These are phyloP conservation scores for Tricholoma bakamatsutake DNA, from an alignment of 768 basidiomycete genomes.

Conservation along the genomic window DNA sequence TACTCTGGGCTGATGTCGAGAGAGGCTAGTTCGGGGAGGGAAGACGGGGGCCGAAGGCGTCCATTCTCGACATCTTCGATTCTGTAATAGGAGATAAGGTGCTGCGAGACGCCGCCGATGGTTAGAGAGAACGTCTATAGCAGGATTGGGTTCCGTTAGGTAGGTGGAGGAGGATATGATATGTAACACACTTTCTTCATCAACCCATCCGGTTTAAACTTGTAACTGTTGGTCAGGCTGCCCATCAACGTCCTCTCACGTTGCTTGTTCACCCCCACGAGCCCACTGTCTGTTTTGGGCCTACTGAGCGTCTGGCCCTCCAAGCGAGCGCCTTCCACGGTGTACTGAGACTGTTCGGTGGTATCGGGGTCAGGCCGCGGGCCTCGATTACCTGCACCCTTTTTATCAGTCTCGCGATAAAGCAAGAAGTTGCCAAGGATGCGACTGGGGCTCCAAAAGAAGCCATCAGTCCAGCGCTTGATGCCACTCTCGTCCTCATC, in stretches of 20 bases:
- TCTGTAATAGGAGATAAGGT: constrained; percentile 93
- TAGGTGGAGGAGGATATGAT: neutral
- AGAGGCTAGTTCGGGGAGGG: constrained; percentile 79
- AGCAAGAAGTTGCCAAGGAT: constrained; percentile 94
- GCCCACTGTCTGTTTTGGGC: constrained; percentile 44
- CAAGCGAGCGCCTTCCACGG: constrained; percentile 19
- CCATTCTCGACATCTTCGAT: constrained; percentile 88
- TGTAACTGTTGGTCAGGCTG: constrained; percentile 87
- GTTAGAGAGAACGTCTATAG: constrained; percentile 85
- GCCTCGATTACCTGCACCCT: constrained; percentile 58
- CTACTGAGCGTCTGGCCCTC: constrained; percentile 54
- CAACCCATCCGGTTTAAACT: constrained; percentile 88
- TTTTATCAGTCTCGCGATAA: constrained; percentile 91
- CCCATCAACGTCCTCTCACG: constrained; percentile 83
- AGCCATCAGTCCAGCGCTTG: constrained; percentile 98
- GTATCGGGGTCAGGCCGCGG: constrained; percentile 34
- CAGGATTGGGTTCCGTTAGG: neutral
- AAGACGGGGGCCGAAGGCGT: constrained; percentile 81
- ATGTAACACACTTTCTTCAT: constrained; percentile 84
- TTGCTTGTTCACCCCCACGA: constrained; percentile 56
- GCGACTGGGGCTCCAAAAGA: constrained; percentile 89
- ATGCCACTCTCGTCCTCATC: constrained; percentile 97
- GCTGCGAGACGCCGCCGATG: constrained; percentile 80
- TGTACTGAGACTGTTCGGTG: constrained; percentile 29
- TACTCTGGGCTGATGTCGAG: constrained; percentile 86